These are phyloP conservation scores for Detonula confervacea DNA, from an alignment of 352 stramenopile genomes.

Conservation along the genomic window DNA sequence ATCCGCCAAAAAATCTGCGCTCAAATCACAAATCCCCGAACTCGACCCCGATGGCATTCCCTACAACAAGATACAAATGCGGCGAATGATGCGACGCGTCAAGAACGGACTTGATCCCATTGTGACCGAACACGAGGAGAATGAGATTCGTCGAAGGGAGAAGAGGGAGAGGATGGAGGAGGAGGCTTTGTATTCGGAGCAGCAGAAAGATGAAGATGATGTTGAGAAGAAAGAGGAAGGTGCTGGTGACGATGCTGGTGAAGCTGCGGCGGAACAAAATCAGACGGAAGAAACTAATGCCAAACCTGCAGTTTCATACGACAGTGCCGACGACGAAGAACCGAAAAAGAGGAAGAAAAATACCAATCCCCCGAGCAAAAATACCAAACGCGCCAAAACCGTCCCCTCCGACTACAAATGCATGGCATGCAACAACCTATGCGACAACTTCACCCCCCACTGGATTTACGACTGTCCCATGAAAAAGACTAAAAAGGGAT, in stretches of 20 bases:
- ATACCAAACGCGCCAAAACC: conserved; percentile 68
- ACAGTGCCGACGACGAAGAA: conserved; percentile 31
- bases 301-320: no score
- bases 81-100: conserved; percentile 79
- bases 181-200: conserved; percentile 32
- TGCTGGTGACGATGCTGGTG: conserved; percentile 2
- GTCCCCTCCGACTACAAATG: conserved; percentile 81
- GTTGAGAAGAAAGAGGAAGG: conserved; percentile 1
- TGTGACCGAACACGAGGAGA: conserved; percentile 70
- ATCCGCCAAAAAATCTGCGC: neutral
- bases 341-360: conserved; percentile 32
- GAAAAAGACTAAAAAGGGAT: conserved; percentile 70
- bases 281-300: conserved; percentile 20
- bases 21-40: conserved; percentile 38
- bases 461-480: conserved; percentile 85
- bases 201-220: conserved; percentile 27
- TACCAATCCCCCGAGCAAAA: conserved; percentile 40
- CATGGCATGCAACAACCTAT: conserved; percentile 75
- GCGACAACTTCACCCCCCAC: conserved; percentile 47
- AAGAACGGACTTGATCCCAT: conserved; percentile 73
- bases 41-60: conserved; percentile 48
- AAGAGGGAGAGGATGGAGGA: conserved; percentile 57
- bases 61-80: conserved; percentile 83
- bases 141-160: conserved; percentile 62
- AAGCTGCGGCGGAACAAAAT: neutral